Evolutionary conservation across 2,329 filamentous ascomycete genomes (phyloP).

Genomic region (Colletotrichum destructivum): DNA sequence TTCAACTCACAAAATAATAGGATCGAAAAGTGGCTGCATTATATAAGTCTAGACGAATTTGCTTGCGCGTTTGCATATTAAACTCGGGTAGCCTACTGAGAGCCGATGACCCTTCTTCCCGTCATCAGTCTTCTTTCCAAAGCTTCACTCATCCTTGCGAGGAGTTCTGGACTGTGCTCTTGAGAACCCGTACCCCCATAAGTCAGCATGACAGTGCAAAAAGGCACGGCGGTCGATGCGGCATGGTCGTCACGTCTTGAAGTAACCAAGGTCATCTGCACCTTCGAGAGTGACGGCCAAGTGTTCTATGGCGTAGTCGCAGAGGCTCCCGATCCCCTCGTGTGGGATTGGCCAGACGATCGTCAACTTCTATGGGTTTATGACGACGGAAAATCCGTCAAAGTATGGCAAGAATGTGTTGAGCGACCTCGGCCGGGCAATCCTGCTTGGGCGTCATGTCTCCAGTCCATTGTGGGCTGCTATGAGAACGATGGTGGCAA

Average conservation of each 20-base stretch:
- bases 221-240: background rate
- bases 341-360: background rate
- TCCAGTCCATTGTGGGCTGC: background rate
- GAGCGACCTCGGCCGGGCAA: slow-evolving; percentile 2
- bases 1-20: no score
- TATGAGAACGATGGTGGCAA: background rate
- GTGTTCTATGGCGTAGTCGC: background rate
- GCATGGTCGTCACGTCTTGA: background rate
- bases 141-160: background rate
- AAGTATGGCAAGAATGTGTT: background rate
- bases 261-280: background rate
- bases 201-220: background rate
- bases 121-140: no score
- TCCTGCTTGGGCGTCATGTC: background rate
- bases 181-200: background rate
- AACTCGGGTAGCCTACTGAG: no score
- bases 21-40: no score
- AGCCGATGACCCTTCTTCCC: no score
- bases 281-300: background rate
- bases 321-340: background rate
- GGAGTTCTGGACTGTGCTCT: background rate
- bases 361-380: background rate
- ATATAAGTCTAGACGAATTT: no score
- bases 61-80: no score
- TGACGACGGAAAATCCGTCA: background rate